Percentiles rank a stretch among this genome's conserved stretches.
Evolutionary conservation across 768 basidiomycete genomes (phyloP).

Genomic region (Gymnopilus dilepis): DNA sequence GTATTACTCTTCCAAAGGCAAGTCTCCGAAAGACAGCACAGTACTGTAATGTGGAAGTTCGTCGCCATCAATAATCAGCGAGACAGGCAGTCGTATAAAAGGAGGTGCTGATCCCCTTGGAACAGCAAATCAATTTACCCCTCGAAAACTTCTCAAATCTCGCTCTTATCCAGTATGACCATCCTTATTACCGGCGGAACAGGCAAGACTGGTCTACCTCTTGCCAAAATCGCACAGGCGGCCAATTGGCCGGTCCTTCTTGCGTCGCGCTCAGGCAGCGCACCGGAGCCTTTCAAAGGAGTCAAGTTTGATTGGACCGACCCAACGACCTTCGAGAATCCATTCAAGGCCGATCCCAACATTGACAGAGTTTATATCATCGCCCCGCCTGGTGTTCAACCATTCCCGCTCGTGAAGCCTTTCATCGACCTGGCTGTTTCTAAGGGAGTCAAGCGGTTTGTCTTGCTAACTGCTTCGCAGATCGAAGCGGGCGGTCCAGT

Average conservation of each 20-base stretch:
- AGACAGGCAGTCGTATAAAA: too few relatives aligned
- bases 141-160: too few relatives aligned
- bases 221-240: conserved; percentile 31
- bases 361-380: conserved; percentile 28
- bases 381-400: conserved; percentile 29
- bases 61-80: too few relatives aligned
- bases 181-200: conserved; percentile 41
- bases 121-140: neutral
- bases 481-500: conserved; percentile 22
- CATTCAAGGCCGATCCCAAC: conserved; percentile 31
- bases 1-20: too few relatives aligned
- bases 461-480: conserved; percentile 29
- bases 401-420: conserved; percentile 31
- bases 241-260: conserved; percentile 31
- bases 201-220: conserved; percentile 33
- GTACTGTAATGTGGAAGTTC: too few relatives aligned
- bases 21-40: too few relatives aligned
- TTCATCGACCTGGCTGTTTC: conserved; percentile 35
- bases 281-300: conserved; percentile 31
- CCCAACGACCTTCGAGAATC: conserved; percentile 34
- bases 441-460: conserved; percentile 37
- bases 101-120: neutral
- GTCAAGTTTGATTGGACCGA: conserved; percentile 45
- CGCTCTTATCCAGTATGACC: conserved; percentile 28
- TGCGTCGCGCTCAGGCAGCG: conserved; percentile 30